These are phyloP conservation scores for Annulohypoxylon maeteangense DNA, from an alignment of 495 filamentous ascomycete genomes.

Conservation along the genomic window DNA sequence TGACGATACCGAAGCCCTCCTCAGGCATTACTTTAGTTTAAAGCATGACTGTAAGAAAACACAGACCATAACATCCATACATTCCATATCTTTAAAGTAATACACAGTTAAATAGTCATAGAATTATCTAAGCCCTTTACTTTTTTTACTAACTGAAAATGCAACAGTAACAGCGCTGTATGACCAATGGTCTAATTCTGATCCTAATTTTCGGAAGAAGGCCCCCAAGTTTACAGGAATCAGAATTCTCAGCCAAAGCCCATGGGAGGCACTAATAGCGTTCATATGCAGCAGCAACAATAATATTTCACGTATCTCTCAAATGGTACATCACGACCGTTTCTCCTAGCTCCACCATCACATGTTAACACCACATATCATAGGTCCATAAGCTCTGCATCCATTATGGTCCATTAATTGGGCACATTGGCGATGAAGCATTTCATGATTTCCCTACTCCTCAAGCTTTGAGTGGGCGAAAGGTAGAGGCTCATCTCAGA, in stretches of 20 bases:
- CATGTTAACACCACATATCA: not conserved
- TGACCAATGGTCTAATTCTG: conserved; percentile 83
- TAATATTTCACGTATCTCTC: conserved; percentile 92
- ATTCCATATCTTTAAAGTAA: not conserved
- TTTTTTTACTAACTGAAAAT: not conserved
- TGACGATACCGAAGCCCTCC: conserved; percentile 73
- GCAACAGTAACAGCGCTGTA: conserved; percentile 73
- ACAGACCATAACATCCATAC: not conserved
- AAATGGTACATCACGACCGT: conserved; percentile 71
- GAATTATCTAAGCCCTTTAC: not conserved
- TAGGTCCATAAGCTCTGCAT: conserved; percentile 86
- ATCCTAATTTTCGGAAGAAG: conserved; percentile 89
- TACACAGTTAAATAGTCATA: not conserved
- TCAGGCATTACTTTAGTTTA: conserved; percentile 87
- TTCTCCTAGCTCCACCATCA: not conserved
- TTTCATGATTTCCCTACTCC: conserved; percentile 92
- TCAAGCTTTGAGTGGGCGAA: conserved; percentile 70
- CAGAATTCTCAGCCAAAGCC: conserved; percentile 92
- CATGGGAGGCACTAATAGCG: conserved; percentile 92
- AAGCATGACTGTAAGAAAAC: conserved; percentile 62
- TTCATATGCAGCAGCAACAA: conserved; percentile 99
- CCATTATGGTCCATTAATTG: conserved; percentile 83
- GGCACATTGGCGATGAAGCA: conserved; percentile 70
- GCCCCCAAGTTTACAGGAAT: conserved; percentile 90
- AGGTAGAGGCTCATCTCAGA: conserved; percentile 81